Percentiles rank a stretch among this genome's conserved stretches.
phyloP scores from a whole-genome alignment of 2,329 filamentous ascomycete genomes.

The Cordyceps cateniannulata region DNA sequence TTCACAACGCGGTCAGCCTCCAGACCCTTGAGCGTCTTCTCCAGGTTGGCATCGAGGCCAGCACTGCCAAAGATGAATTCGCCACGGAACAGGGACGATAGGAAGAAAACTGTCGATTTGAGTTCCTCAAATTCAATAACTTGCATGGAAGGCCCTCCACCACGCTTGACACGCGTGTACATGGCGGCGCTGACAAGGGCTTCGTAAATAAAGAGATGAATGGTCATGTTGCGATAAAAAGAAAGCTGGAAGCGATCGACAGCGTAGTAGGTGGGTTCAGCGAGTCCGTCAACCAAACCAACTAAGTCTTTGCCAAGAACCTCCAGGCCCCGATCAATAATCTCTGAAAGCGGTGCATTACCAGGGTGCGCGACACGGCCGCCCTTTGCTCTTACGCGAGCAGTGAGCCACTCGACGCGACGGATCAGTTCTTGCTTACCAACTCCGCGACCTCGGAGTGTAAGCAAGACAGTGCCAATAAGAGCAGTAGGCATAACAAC shows the following conservation, averaged over 20 bases:
- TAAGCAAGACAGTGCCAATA: slow-evolving; percentile 88
- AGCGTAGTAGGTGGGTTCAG: slow-evolving; percentile 89
- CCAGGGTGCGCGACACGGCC: slow-evolving; percentile 93
- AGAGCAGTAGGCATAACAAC: slow-evolving; percentile 98
- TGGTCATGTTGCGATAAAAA: slow-evolving; percentile 99
- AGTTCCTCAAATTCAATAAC: slow-evolving; percentile 70
- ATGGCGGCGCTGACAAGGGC: slow-evolving; percentile 83
- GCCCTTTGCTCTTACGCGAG: slow-evolving; percentile 75
- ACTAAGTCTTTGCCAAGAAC: slow-evolving; percentile 88
- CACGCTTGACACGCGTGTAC: slow-evolving; percentile 85
- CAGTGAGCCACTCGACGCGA: slow-evolving; percentile 83
- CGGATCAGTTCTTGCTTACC: slow-evolving; percentile 80
- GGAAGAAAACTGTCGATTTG: slow-evolving; percentile 73
- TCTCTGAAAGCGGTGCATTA: slow-evolving; percentile 67
- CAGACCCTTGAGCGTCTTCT: slow-evolving; percentile 69
- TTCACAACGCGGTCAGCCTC: slow-evolving; percentile 73
- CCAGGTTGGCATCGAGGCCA: slow-evolving; percentile 72
- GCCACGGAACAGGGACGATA: slow-evolving; percentile 87
- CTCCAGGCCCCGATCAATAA: slow-evolving; percentile 84
- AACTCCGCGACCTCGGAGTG: slow-evolving; percentile 83
- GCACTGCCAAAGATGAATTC: slow-evolving; percentile 96
- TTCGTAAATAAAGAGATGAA: slow-evolving; percentile 93
- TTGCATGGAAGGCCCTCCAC: slow-evolving; percentile 77
- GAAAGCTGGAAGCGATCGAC: slow-evolving; percentile 95
- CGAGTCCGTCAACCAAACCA: slow-evolving; percentile 68